These are phyloP conservation scores for Metarhizium humberi DNA, from an alignment of 2,329 filamentous ascomycete genomes.

Conservation along the genomic window DNA sequence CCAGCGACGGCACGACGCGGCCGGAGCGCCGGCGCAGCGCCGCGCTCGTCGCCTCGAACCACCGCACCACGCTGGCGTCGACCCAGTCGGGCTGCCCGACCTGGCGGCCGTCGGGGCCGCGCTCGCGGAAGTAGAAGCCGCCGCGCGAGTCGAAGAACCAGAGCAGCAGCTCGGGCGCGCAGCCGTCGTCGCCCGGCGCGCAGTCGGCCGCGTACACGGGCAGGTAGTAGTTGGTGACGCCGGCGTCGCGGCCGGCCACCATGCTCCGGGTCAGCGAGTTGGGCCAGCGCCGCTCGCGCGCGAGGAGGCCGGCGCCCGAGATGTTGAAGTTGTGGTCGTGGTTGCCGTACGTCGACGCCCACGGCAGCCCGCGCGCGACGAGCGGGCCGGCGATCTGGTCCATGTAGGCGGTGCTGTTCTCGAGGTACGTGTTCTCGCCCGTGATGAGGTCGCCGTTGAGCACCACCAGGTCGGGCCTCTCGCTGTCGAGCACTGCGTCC, in stretches of 20 bases:
- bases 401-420: slow-evolving; percentile 47
- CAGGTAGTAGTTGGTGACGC: slow-evolving; percentile 38
- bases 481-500: slow-evolving; percentile 44
- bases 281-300: slow-evolving; percentile 28
- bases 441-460: slow-evolving; percentile 66
- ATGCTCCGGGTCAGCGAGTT: slow-evolving; percentile 31
- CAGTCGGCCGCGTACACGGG: slow-evolving; percentile 32
- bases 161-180: slow-evolving; percentile 38
- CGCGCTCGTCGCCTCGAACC: slow-evolving; percentile 29
- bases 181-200: slow-evolving; percentile 12
- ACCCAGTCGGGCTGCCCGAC: slow-evolving; percentile 35
- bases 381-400: slow-evolving; percentile 52
- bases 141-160: slow-evolving; percentile 67
- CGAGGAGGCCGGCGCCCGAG: slow-evolving; percentile 33
- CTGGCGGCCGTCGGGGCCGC: slow-evolving; percentile 16
- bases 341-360: slow-evolving; percentile 64
- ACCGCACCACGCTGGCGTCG: slow-evolving; percentile 31
- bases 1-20: slow-evolving; percentile 32
- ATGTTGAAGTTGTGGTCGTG: slow-evolving; percentile 56
- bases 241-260: slow-evolving; percentile 25
- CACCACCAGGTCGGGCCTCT: slow-evolving; percentile 51
- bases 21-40: slow-evolving; percentile 19
- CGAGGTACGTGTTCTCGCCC: slow-evolving; percentile 49
- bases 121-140: slow-evolving; percentile 39
- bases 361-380: slow-evolving; percentile 42